Evolutionary conservation across 2,329 filamentous ascomycete species (phyloP), one percentile per base, ranked within the genome.

Genomic region (Botrytis elliptica): DNA sequence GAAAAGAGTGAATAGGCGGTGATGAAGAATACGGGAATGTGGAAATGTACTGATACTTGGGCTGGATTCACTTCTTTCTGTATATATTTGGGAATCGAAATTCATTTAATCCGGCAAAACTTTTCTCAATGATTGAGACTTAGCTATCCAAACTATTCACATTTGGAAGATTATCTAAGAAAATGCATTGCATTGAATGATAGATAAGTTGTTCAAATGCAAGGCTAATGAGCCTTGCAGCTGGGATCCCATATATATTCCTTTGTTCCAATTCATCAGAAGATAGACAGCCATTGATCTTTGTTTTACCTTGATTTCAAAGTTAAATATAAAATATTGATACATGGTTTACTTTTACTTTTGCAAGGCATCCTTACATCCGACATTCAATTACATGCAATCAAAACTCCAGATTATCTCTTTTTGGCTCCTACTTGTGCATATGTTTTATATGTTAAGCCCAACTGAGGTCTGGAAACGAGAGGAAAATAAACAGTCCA

Each of bases 391-490:
- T n/a, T 2, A 52, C 0, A n/a, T n/a, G 1, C 4, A 52, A 52
- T 52, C 49, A 52, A 52, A n/a, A 52, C 49, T 14, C 49, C 4
- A 7, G 49, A n/a, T n/a, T 52, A 0, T n/a, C 49, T 52, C 4
- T 52, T n/a, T 7, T n/a, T n/a, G 25, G 12, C 5, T n/a, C 49
- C 25, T 52, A 52, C 22, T 52, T 52, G 12, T 16, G 0, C 2
- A 6, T n/a, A 5, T 0, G 12, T 14, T 52, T 14, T 3, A 14
- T 6, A 52, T n/a, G n/a, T 14, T 2, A 7, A 2, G 14, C 25
- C 10, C 4, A 52, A 14, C 25, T 14, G 4, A n/a, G 4, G 12
- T 14, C 4, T 52, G 10, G 1, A 8, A 52, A 6, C 49, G 49
- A n/a, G 2, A 25, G n/a, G 5, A 52, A 14, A 52, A 10, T 1